Conservation (phyloP, 805 yeast genomes). For the Wickerhamiella sergipiensis region DNA sequence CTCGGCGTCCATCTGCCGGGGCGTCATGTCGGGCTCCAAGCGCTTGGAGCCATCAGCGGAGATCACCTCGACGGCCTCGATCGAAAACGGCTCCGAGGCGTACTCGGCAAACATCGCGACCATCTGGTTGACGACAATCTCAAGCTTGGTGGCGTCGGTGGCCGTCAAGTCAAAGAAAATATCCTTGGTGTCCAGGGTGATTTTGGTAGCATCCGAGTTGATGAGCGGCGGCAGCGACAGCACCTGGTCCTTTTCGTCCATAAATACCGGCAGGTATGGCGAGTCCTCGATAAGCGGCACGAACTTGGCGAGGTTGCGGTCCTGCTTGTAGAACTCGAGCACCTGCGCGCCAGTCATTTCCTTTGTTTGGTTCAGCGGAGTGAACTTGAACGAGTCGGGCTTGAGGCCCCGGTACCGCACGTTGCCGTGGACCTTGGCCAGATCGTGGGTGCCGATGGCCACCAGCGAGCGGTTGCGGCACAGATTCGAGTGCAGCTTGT, state of each 20-base stretch:
- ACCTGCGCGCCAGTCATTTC: slow-evolving; percentile 60
- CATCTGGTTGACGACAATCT: slow-evolving; percentile 78
- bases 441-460: slow-evolving; percentile 97
- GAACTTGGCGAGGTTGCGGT: slow-evolving; percentile 79
- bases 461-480: slow-evolving; percentile 96
- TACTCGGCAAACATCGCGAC: slow-evolving; percentile 94
- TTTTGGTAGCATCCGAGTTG: slow-evolving; percentile 83
- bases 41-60: slow-evolving; percentile 66
- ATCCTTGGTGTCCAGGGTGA: slow-evolving; percentile 69
- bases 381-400: slow-evolving; percentile 58
- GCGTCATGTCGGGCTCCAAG: slow-evolving; percentile 54
- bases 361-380: slow-evolving; percentile 29
- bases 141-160: slow-evolving; percentile 88
- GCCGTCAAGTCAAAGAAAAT: slow-evolving; percentile 92
- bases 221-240: slow-evolving; percentile 95
- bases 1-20: slow-evolving; percentile 61
- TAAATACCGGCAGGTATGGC: slow-evolving; percentile 81
- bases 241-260: slow-evolving; percentile 61
- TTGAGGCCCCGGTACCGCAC: slow-evolving; percentile 76
- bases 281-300: slow-evolving; percentile 78
- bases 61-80: slow-evolving; percentile 80
- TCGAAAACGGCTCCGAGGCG: slow-evolving; percentile 63
- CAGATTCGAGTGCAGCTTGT: slow-evolving; percentile 84
- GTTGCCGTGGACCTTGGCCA: slow-evolving; percentile 65
- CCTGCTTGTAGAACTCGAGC: slow-evolving; percentile 82